A percentile compares a stretch with the other conserved stretches of the same genome.
Evolutionary conservation across 2,329 filamentous ascomycete species (phyloP).

Genomic region (Camillea tinctor): DNA sequence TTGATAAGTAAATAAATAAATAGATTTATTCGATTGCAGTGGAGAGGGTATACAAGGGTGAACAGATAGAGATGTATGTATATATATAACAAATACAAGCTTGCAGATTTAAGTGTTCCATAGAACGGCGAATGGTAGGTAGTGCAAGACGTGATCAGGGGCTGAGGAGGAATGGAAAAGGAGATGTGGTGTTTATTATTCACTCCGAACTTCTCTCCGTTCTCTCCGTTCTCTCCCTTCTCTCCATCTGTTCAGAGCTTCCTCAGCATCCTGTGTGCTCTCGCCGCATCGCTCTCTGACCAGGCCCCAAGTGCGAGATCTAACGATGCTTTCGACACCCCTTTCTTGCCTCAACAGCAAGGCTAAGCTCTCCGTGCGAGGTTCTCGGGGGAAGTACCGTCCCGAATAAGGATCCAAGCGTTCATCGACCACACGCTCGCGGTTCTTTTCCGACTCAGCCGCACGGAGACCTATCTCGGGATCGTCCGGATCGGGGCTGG

Average conservation of each 20-base stretch:
- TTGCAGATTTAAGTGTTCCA: too few species aligned
- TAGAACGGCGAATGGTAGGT: too few species aligned
- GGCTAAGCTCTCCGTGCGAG: slow-evolving; percentile 77
- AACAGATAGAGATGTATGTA: too few species aligned
- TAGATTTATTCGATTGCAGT: slow-evolving; percentile 6
- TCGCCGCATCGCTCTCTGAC: slow-evolving; percentile 73
- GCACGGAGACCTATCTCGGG: slow-evolving; percentile 71
- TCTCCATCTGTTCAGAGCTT: slow-evolving; percentile 31
- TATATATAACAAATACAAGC: too few species aligned
- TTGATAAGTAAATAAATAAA: too few species aligned
- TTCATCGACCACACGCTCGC: slow-evolving; percentile 79
- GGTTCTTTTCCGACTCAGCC: slow-evolving; percentile 66
- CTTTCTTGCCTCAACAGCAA: slow-evolving; percentile 71
- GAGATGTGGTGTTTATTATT: background rate
- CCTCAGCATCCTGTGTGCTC: slow-evolving; percentile 58
- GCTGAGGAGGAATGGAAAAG: too few species aligned
- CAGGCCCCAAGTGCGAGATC: slow-evolving; percentile 77
- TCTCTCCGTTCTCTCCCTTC: slow-evolving; percentile 27
- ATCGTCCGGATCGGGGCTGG: slow-evolving; percentile 82
- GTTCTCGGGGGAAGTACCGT: slow-evolving; percentile 76
- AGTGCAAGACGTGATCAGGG: too few species aligned
- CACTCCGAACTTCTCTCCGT: slow-evolving; percentile 12
- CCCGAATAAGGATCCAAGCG: slow-evolving; percentile 87
- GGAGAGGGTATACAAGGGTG: slow-evolving; percentile 11
- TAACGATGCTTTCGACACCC: slow-evolving; percentile 74